Base-by-base conservation (phyloP, 2,329 filamentous ascomycete genomes). In the Setomelanomma holmii region DNA sequence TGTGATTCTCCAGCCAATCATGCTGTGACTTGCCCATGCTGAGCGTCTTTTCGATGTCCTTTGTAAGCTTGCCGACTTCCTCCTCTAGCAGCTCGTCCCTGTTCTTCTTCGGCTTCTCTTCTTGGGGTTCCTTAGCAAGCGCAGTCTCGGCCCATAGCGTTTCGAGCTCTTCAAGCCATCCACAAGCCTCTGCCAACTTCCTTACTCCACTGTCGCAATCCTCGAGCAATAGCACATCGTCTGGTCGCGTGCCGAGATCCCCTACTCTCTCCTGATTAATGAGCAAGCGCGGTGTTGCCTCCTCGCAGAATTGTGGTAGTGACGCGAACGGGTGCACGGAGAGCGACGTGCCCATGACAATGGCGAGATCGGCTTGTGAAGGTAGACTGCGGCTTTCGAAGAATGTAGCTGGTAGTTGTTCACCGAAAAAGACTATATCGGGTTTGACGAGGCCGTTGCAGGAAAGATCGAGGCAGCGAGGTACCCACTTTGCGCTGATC, bases 391-490 rank as follows among this genome's bases (percentile, higher is more conserved):
- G 77, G 52, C 84, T 86, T 5, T 76, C 69, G 68, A 88, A 86
- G 74, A 96, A 96, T 0, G 75, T 76, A 5, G 77, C 72, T 0
- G 90, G 90, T 2, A 93, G 76, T 1, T 83, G 75, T 70, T 96
- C 92, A 44, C 92, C 92, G 64, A 96, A 97, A 77, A 97, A 97
- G 27, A 96, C 91, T 69, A 97, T 96, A 66, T 96, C 91, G 0
- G 93, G 93, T 76, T 97, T 97, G 33, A 97, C 91, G 2, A 95
- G 78, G 0, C 93, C 93, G 30, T 83, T 79, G 71, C 93, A 98
- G 17, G 77, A 71, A 7, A 78, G 68, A 4, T 78, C 75, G 34
- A 76, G 60, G 71, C 93, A 98, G 54, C 78, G 80, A 0, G 93
- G 91, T 0, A 96, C 89, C 21, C 85, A 80, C 20, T 85, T 88